Evolutionary conservation across 2,329 filamentous ascomycete genomes (phyloP).

Genomic region (Blastomyces silverae): DNA sequence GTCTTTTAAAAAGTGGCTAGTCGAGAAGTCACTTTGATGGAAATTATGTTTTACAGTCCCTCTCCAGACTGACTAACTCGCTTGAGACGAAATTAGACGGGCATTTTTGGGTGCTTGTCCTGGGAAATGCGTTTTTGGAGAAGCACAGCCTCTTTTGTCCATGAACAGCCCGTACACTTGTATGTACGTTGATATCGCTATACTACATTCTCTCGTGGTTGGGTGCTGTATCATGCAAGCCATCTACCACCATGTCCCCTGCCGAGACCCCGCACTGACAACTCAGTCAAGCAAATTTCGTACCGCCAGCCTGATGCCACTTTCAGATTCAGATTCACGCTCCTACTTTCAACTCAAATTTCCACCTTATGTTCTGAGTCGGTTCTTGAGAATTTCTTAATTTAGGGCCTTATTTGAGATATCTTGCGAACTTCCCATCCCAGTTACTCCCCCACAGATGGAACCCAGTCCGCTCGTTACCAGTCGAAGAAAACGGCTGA

Average conservation of each 20-base stretch:
- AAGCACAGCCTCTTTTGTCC: not conserved
- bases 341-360: not conserved
- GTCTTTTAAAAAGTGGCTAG: not conserved
- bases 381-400: not conserved
- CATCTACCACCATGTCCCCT: not conserved
- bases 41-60: not conserved
- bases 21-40: not conserved
- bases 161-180: not conserved
- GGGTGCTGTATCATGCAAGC: not conserved
- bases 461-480: not conserved
- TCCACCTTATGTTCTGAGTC: not conserved
- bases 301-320: not conserved
- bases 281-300: not conserved
- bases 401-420: not conserved
- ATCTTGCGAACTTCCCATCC: no score
- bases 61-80: no score
- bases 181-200: not conserved
- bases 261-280: not conserved
- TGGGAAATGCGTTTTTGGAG: not conserved
- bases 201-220: not conserved
- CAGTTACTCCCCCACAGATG: not conserved
- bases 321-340: not conserved
- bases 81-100: not conserved
- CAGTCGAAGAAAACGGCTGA: not conserved
- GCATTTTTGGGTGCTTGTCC: not conserved